Conservation (phyloP, 2,329 filamentous ascomycete genomes). For the Sporothrix brunneoviolacea region DNA sequence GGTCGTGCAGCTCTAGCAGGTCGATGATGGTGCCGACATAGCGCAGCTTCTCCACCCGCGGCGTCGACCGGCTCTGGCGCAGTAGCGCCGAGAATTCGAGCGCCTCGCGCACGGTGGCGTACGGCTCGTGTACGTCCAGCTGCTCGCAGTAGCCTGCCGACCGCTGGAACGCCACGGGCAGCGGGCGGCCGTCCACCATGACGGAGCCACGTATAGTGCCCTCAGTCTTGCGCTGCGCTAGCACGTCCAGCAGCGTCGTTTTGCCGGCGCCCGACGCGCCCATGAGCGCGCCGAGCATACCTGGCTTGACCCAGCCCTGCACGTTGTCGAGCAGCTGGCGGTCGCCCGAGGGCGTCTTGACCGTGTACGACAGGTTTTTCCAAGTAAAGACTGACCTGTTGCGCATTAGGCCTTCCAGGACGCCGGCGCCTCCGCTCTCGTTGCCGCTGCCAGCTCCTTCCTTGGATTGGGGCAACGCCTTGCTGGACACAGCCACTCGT, state of each 20-base stretch:
- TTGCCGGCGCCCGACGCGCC: conserved; percentile 77
- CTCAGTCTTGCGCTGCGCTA: conserved; percentile 73
- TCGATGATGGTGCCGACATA: conserved; percentile 78
- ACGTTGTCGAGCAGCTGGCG: conserved; percentile 70
- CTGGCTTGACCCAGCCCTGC: conserved; percentile 77
- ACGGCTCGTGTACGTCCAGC: conserved; percentile 69
- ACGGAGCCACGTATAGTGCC: conserved; percentile 69
- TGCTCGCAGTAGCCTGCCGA: conserved; percentile 77
- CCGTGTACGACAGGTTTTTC: conserved; percentile 65
- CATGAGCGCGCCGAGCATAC: conserved; percentile 74
- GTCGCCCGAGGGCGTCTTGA: conserved; percentile 54
- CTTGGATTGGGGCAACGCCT: no score
- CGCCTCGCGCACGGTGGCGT: conserved; percentile 68
- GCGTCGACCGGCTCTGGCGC: conserved; percentile 59
- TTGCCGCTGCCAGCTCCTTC: no score
- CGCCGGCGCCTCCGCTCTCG: no score
- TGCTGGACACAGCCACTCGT: no score
- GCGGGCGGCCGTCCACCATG: conserved; percentile 66
- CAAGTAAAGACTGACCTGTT: conserved; percentile 68
- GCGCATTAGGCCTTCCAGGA: conserved; percentile 47
- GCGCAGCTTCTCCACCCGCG: conserved; percentile 61
- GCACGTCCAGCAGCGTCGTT: conserved; percentile 75
- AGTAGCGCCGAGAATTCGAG: conserved; percentile 68
- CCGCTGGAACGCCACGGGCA: conserved; percentile 68
- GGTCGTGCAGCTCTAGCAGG: conserved; percentile 41